Evolutionary conservation across 768 basidiomycete genomes (phyloP).

Genomic region (Amanita jacksonii): DNA sequence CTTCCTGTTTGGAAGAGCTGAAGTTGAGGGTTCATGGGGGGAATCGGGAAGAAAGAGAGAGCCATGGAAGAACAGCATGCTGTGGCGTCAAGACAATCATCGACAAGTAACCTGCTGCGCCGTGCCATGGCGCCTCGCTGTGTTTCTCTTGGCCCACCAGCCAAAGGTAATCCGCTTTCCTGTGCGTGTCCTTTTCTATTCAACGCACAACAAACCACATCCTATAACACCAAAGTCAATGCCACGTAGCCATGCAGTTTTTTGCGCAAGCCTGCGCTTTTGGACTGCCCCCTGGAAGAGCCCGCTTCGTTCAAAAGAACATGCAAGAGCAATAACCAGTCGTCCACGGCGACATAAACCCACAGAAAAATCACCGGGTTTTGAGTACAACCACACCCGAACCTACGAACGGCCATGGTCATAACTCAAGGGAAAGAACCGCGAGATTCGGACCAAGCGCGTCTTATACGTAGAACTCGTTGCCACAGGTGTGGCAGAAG

Average conservation of each 20-base stretch:
- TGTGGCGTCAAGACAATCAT: constrained; percentile 5
- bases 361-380: constrained; percentile 46
- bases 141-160: constrained; percentile 7
- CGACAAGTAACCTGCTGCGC: constrained; percentile 10
- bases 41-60: constrained; percentile 11
- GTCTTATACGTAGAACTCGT: constrained; percentile 32
- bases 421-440: constrained; percentile 30
- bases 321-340: constrained; percentile 17
- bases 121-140: constrained; percentile 20
- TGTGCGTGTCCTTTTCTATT: constrained; percentile 21
- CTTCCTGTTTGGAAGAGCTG: constrained; percentile 33
- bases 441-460: constrained; percentile 29
- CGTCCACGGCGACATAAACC: constrained; percentile 45
- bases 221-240: constrained; percentile 11
- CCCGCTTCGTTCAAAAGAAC: constrained; percentile 12
- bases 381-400: constrained; percentile 21
- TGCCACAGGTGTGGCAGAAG: constrained; percentile 9
- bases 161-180: constrained; percentile 17
- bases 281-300: constrained; percentile 27
- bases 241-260: constrained; percentile 43
- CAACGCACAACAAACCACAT: constrained; percentile 2
- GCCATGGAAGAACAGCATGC: constrained; percentile 12
- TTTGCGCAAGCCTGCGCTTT: constrained; percentile 44
- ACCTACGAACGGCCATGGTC: constrained; percentile 8
- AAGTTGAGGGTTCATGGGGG: constrained; percentile 28